Conservation (phyloP, 1,139 yeast genomes). For the Nakaseomyces glabratus region DNA sequence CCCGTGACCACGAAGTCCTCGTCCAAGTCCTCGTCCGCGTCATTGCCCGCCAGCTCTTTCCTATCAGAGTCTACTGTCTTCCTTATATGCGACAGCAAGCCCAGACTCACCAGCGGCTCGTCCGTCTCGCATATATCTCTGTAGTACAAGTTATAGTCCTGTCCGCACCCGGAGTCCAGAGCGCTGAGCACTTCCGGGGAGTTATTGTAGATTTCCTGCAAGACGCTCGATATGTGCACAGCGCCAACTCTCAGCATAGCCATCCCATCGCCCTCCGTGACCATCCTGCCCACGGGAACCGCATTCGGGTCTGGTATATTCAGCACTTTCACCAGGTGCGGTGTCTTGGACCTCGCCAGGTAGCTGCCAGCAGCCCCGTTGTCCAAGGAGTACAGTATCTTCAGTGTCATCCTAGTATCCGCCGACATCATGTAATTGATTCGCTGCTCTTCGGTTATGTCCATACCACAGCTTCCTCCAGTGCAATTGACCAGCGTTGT, state of each 20-base stretch:
- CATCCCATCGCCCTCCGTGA: slow-evolving; percentile 6
- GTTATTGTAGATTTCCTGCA: slow-evolving; percentile 26
- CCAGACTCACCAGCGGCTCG: slow-evolving; percentile 71
- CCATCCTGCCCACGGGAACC: not conserved
- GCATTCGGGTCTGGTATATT: slow-evolving; percentile 16
- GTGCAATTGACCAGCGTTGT: too few species aligned
- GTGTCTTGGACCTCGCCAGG: slow-evolving; percentile 26
- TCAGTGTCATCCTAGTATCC: slow-evolving; percentile 23
- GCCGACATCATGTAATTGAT: too few species aligned
- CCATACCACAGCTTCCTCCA: too few species aligned
- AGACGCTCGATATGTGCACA: slow-evolving; percentile 21
- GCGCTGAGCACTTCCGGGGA: slow-evolving; percentile 30
- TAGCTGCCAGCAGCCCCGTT: slow-evolving; percentile 26
- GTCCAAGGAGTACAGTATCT: slow-evolving; percentile 30
- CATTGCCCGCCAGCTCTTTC: slow-evolving; percentile 12
- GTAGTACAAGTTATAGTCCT: slow-evolving; percentile 62
- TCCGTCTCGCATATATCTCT: slow-evolving; percentile 67
- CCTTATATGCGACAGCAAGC: slow-evolving; percentile 44
- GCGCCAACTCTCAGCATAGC: slow-evolving; percentile 21
- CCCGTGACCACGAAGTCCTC: slow-evolving; percentile 49
- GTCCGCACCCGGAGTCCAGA: slow-evolving; percentile 15
- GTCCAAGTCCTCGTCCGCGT: slow-evolving; percentile 19
- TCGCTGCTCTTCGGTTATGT: too few species aligned
- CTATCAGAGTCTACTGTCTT: slow-evolving; percentile 25
- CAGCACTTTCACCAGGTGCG: slow-evolving; percentile 22